Base-by-base conservation (phyloP, 371 early-diverging fungal species). In the Circinella umbellata region DNA sequence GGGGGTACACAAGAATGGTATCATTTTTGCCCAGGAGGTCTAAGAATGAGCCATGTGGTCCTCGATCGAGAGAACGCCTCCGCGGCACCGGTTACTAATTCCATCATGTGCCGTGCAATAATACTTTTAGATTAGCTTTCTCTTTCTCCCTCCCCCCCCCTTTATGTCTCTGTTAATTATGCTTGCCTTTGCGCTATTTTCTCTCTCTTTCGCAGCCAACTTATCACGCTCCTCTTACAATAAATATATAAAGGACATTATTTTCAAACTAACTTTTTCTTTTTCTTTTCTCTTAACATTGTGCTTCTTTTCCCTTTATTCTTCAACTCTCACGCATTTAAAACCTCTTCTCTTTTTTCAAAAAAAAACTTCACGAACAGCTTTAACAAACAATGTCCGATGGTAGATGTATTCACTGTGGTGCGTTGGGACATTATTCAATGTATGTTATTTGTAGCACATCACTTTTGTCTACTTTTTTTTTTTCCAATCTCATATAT, bases 331-430 rank as follows among this genome's bases (percentile, higher is more conserved):
- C 42, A 42, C 42, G 42, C 11, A 42, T 42, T 27, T 27, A 27
- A 27, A 27, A 27, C 27, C 27, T 27, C n/a, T 13, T 13, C 51
- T 51, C 3, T 51, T 51, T 51, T 51, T 6, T 51, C 2, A 27
- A 1, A 27, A 27, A 27, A 51, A 1, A 14, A 17, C 15, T 51
- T 14, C 3, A n/a, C 51, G 4, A 17, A 17, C 57, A 17, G 18
- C 14, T 57, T 57, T 34, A 42, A 61, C 1, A 34, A 34, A 13
- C 14, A 13, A 46, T 34, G 36, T 79, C 82, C 73, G 82, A 81
- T 75, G 79, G 77, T 75, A 76, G 82, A 64, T 82, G 82, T 64
- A 78, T 82, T 64, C 82, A 82, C 63, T 82, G 80, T 74, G 82
- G 80, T 69, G 73, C 76, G 73, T 79, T 78, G 67, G 82, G 82